Percentiles rank a stretch among this genome's conserved stretches.
These are phyloP conservation scores for Talaromyces sp. DNA, from an alignment of 2,329 filamentous ascomycete species.

Conservation along the genomic window DNA sequence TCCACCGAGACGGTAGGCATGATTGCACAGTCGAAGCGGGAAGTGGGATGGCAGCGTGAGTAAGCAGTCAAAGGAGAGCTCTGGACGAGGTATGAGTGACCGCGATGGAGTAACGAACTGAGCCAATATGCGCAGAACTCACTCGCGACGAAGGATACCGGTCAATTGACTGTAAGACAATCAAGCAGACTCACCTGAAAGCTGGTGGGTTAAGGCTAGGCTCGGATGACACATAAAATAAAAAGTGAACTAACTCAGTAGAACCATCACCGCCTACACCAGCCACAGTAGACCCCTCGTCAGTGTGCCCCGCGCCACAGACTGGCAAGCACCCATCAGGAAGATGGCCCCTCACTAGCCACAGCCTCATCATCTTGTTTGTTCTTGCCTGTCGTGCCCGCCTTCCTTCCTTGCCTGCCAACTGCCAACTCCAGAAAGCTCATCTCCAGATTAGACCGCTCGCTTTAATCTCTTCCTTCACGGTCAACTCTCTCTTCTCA, in stretches of 20 bases:
- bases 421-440: conserved; percentile 16
- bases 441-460: conserved; percentile 18
- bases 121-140: background rate
- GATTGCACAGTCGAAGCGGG: conserved; percentile 30
- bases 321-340: background rate
- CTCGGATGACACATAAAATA: conserved; percentile 13
- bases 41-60: conserved; percentile 15
- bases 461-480: background rate
- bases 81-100: background rate
- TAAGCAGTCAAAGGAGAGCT: background rate
- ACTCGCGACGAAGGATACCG: background rate
- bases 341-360: conserved; percentile 27
- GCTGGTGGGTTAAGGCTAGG: conserved; percentile 3
- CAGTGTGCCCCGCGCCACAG: background rate
- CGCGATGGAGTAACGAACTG: background rate
- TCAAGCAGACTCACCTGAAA: background rate
- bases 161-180: background rate
- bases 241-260: background rate
- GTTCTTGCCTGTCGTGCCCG: conserved; percentile 10
- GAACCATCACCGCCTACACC: conserved; percentile 9
- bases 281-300: conserved; percentile 19
- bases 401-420: background rate
- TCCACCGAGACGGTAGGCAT: conserved; percentile 98
- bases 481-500: background rate
- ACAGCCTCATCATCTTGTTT: conserved; percentile 19